Evolutionary conservation across 257 asterid genomes (phyloP).

Genomic region (Osmanthus fragrans): DNA sequence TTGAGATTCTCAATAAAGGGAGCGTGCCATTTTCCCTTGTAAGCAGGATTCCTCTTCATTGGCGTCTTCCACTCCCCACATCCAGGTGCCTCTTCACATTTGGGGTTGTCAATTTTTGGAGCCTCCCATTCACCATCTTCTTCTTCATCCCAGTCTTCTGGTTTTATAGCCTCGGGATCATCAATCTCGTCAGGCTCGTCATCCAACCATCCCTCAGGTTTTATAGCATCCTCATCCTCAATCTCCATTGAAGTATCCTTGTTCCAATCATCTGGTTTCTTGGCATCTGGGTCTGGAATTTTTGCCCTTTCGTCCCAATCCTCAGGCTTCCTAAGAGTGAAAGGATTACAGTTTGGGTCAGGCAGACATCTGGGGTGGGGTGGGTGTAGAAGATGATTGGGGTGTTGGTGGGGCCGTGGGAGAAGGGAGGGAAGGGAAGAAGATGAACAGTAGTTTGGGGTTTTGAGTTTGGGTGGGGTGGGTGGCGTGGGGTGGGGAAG

Average conservation of each 20-base stretch:
- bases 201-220: slow-evolving; percentile 98
- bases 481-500: too few relatives aligned
- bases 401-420: too few relatives aligned
- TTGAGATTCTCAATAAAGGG: slow-evolving; percentile 80
- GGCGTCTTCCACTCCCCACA: slow-evolving; percentile 98
- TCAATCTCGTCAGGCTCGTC: slow-evolving; percentile 96
- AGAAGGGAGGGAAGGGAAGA: too few relatives aligned
- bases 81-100: slow-evolving; percentile 82
- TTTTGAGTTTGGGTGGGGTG: too few relatives aligned
- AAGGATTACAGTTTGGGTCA: too few relatives aligned
- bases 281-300: slow-evolving; percentile 90
- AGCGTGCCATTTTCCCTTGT: slow-evolving; percentile 91
- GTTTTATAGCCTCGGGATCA: slow-evolving; percentile 90
- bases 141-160: slow-evolving; percentile 98
- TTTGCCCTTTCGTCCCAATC: slow-evolving; percentile 96
- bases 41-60: slow-evolving; percentile 79
- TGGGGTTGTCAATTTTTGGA: slow-evolving; percentile 82
- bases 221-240: slow-evolving; percentile 79
- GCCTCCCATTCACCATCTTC: slow-evolving; percentile 99
- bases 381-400: too few relatives aligned
- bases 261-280: slow-evolving; percentile 95
- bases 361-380: too few relatives aligned
- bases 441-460: too few relatives aligned
- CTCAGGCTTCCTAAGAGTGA: slow-evolving; percentile 82
- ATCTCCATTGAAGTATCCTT: slow-evolving; percentile 91